Evolutionary conservation across 2,329 filamentous ascomycete species (phyloP), one percentile per base, ranked within the genome.

Genomic region (Colletotrichum incanum): DNA sequence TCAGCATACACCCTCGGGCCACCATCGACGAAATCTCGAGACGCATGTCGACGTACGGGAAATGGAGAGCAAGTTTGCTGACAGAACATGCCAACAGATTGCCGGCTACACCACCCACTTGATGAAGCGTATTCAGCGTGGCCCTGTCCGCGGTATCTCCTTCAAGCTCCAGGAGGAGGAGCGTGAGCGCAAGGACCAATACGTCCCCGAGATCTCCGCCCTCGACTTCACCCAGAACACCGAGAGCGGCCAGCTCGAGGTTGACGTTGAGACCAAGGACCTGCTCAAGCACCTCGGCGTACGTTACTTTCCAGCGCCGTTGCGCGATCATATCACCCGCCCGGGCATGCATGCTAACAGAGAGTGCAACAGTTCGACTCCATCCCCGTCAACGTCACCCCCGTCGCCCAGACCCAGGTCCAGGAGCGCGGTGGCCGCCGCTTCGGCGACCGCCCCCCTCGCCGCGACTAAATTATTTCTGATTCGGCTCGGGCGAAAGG

Each of bases 101-200:
- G 95, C 96, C 83, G 96, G 96, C 82, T 98, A 98, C 92, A 98
- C 96, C 82, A 98, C 96, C 79, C 95, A 97, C 85, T 86, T 97
- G 87, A 99, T 99, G 97, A 98, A 98, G 93, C 96, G 96, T 88
- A 99, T 99, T 82, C 96, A 98, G 91, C 95, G 96, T 86, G 96
- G 96, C 78, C 96, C 96, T 78, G 96, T 99, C 87, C 97, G 96
- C 82, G 96, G 96, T 90, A 99, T 99, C 89, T 99, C 97, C 87
- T 99, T 99, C 95, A 99, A 99, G 92, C 94, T 99, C 75, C 96
- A 99, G 90, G 96, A 99, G 90, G 96, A 99, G 91, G 96, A 99
- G 93, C 94, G 96, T 91, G 96, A 99, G 90, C 93, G 96, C 86
- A 99, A 99, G 94, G 96, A 99, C 90, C 96, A 99, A 91, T 99